These are phyloP conservation scores for Lentithecium fluviatile DNA, from an alignment of 495 filamentous ascomycete genomes.

Conservation along the genomic window DNA sequence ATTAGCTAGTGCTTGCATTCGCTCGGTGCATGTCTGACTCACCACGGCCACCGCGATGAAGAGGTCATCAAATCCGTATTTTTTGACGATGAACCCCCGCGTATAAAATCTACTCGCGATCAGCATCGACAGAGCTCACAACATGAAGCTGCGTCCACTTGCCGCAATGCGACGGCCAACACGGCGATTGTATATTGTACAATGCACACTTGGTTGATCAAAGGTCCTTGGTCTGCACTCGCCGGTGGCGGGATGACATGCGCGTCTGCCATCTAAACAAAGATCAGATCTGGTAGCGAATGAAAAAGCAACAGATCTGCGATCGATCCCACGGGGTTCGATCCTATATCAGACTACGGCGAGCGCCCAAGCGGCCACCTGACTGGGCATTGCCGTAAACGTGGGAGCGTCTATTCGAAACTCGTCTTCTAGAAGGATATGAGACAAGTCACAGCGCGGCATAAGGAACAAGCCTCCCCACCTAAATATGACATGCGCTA, in stretches of 20 bases:
- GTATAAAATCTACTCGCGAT: constrained; percentile 6
- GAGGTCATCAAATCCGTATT: constrained; percentile 9
- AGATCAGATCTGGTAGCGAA: too few relatives aligned
- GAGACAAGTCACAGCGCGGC: too few relatives aligned
- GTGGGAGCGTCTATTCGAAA: too few relatives aligned
- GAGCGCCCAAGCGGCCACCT: too few relatives aligned
- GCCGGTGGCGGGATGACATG: neutral
- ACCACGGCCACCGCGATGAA: constrained; percentile 6
- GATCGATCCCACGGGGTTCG: too few relatives aligned
- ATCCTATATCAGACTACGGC: too few relatives aligned
- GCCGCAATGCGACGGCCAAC: neutral
- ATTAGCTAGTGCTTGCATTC: neutral
- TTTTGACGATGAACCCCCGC: constrained; percentile 8
- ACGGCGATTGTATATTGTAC: constrained; percentile 2
- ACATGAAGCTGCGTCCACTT: constrained; percentile 1
- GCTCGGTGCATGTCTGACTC: neutral
- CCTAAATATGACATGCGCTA: too few relatives aligned
- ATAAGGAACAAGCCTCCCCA: too few relatives aligned
- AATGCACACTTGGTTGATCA: constrained; percentile 2
- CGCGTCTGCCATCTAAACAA: neutral
- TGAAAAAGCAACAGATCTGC: too few relatives aligned
- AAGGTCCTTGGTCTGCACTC: neutral
- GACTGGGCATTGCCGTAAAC: too few relatives aligned
- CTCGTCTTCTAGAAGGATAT: too few relatives aligned
- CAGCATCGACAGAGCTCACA: neutral